Conservation (phyloP, 176 grass and related monocot species). For the Raddia guianensis region DNA sequence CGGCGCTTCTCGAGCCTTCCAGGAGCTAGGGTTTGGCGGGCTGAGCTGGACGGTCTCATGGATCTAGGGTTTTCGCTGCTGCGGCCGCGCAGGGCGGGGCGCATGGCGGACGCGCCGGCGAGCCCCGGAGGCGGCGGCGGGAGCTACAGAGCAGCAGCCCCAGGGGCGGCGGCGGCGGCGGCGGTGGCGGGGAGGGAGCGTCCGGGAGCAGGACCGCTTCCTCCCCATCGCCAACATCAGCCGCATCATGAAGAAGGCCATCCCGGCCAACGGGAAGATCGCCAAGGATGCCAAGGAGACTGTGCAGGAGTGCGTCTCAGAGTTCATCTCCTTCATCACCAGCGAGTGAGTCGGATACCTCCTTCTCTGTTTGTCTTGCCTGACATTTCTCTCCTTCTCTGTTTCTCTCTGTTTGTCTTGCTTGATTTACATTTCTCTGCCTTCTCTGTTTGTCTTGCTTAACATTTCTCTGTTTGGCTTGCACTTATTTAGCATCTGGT, state of each 20-base stretch:
- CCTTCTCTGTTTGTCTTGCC: too few relatives aligned
- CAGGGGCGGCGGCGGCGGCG: conserved; percentile 30
- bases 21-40: conserved; percentile 24
- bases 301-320: conserved; percentile 84
- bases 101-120: conserved; percentile 57
- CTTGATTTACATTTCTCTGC: not conserved
- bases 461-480: conserved; percentile 3
- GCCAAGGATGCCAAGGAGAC: conserved; percentile 87
- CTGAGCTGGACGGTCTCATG: conserved; percentile 19
- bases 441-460: too few relatives aligned
- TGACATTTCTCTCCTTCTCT: not conserved
- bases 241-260: conserved; percentile 91
- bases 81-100: conserved; percentile 4
- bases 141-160: conserved; percentile 52
- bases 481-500: not conserved
- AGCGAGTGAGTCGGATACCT: conserved; percentile 56
- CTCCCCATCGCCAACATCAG: conserved; percentile 83
- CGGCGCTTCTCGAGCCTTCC: not conserved
- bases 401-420: too few relatives aligned
- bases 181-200: conserved; percentile 24
- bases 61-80: conserved; percentile 55
- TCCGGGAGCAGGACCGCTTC: conserved; percentile 82
- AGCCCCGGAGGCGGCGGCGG: conserved; percentile 56
- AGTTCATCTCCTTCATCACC: conserved; percentile 90
- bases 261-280: conserved; percentile 78